phyloP scores from a whole-genome alignment of 345 rosid genomes.

The Psidium guajava region DNA sequence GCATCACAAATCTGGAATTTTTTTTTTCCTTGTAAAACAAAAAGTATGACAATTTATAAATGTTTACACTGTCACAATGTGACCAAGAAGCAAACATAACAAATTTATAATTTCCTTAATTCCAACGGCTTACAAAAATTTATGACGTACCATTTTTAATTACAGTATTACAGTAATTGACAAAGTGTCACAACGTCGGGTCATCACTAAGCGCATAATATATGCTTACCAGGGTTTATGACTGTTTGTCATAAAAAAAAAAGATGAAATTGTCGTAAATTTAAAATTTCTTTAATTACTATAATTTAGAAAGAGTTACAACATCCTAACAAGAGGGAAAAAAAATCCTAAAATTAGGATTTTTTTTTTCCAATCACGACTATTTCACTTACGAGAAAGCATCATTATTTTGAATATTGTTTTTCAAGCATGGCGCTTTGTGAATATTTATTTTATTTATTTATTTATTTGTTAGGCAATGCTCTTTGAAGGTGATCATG shows the following conservation, averaged over 20 bases:
- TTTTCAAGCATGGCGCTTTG: no score
- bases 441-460: no score
- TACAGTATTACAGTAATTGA: no score
- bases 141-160: rapidly evolving
- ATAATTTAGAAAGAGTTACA: no score
- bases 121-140: neutral
- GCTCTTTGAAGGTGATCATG: neutral
- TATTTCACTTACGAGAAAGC: no score
- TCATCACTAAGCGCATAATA: neutral
- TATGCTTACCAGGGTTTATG: neutral
- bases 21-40: neutral
- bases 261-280: no score
- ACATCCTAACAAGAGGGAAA: neutral
- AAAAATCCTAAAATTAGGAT: no score
- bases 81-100: neutral
- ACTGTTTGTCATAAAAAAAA: no score
- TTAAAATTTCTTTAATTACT: no score
- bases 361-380: no score
- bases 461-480: no score
- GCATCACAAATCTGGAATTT: neutral
- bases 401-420: no score
- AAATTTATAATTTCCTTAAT: neutral
- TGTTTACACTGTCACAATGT: neutral
- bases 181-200: neutral
- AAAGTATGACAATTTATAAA: neutral